These are phyloP conservation scores for Boeremia lycopersici DNA, from an alignment of 2,329 filamentous ascomycete species.

Conservation along the genomic window DNA sequence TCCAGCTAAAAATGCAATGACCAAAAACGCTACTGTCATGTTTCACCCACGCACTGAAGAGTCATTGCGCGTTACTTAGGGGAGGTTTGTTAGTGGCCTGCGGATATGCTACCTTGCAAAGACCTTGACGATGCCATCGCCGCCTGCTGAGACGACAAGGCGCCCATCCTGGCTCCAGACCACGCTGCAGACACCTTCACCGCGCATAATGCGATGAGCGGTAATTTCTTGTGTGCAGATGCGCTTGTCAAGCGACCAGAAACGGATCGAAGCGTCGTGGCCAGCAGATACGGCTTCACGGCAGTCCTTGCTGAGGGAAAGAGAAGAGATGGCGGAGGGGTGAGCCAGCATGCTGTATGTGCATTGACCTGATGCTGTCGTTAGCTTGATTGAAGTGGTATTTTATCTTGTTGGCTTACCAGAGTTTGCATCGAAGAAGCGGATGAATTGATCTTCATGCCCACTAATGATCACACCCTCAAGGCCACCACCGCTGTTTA, in stretches of 20 bases:
- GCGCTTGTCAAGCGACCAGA: constrained; percentile 97
- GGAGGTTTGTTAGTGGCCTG: background rate
- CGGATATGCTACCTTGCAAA: constrained; percentile 56
- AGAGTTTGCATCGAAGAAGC: constrained; percentile 98
- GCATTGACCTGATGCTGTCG: constrained; percentile 76
- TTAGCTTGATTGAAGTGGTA: background rate
- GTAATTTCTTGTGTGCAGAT: constrained; percentile 96
- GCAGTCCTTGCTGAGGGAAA: constrained; percentile 91
- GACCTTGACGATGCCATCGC: constrained; percentile 95
- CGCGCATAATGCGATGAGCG: constrained; percentile 89
- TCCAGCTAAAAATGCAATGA: constrained; percentile 19
- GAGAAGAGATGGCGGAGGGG: constrained; percentile 86
- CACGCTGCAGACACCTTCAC: constrained; percentile 91
- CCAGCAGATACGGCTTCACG: constrained; percentile 94
- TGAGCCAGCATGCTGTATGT: constrained; percentile 99
- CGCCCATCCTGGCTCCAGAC: constrained; percentile 95
- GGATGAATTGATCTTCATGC: constrained; percentile 93
- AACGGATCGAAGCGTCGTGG: constrained; percentile 91
- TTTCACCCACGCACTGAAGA: background rate
- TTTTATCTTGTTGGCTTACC: constrained; percentile 65
- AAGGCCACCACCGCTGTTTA: constrained; percentile 72
- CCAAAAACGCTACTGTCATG: constrained; percentile 4
- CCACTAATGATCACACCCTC: constrained; percentile 95
- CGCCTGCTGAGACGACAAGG: constrained; percentile 92
- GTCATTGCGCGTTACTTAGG: background rate